These are phyloP conservation scores for Wallacemonas rigidus DNA, from an alignment of 208 protist genomes.

Conservation along the genomic window DNA sequence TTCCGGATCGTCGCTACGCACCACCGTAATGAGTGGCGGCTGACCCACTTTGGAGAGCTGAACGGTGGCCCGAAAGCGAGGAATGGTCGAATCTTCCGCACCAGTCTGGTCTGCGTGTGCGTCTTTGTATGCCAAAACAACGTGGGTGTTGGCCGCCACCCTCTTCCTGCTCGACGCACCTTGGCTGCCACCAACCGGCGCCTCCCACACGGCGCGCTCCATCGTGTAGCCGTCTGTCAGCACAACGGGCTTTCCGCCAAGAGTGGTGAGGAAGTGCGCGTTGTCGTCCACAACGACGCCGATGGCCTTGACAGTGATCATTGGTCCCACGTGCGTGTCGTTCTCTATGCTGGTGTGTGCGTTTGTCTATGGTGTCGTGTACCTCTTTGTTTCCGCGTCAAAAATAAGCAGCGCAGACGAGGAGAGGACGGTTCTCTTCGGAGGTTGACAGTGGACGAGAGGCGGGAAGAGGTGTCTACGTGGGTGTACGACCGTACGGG, in stretches of 20 bases:
- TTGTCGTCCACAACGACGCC: conserved; percentile 41
- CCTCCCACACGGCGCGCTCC: conserved; percentile 55
- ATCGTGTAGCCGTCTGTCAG: conserved; percentile 62
- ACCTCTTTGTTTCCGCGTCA: neutral
- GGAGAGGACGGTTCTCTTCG: no score
- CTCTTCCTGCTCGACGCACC: neutral
- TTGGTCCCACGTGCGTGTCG: conserved; percentile 11
- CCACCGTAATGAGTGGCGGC: conserved; percentile 47
- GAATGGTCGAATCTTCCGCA: neutral
- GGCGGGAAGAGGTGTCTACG: no score
- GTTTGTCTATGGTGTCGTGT: conserved; percentile 3
- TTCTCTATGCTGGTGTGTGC: neutral
- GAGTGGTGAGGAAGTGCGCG: conserved; percentile 24
- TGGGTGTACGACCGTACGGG: no score
- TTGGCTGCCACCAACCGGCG: neutral
- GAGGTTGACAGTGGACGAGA: no score
- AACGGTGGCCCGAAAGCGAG: conserved; percentile 12
- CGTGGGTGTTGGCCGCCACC: neutral
- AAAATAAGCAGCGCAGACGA: neutral
- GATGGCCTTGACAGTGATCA: conserved; percentile 53
- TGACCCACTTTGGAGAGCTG: neutral
- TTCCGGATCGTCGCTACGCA: conserved; percentile 62
- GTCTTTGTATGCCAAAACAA: conserved; percentile 12
- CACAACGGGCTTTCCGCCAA: conserved; percentile 31
- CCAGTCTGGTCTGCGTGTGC: neutral